Evolutionary conservation across 2,329 filamentous ascomycete species (phyloP).

Genomic region (Alternaria panax): DNA sequence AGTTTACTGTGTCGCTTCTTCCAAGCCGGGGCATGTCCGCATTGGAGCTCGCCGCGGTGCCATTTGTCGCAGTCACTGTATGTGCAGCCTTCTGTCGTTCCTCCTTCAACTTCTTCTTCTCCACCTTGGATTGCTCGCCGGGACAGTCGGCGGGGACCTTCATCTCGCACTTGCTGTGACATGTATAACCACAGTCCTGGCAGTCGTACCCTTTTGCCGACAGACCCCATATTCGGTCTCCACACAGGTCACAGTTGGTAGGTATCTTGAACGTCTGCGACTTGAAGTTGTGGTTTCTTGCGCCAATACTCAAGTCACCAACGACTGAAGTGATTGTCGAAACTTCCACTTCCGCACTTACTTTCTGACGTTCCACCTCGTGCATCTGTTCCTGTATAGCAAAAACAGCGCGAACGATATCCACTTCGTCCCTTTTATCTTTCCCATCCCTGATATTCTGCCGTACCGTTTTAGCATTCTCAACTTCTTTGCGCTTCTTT

Average conservation of each 20-base stretch:
- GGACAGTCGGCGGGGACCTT: constrained; percentile 97
- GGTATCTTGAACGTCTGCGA: constrained; percentile 99
- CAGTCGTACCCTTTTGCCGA: constrained; percentile 97
- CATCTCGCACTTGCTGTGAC: constrained; percentile 98
- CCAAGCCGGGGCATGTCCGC: constrained; percentile 73
- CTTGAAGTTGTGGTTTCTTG: constrained; percentile 97
- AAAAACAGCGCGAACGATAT: constrained; percentile 84
- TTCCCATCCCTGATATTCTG: constrained; percentile 80
- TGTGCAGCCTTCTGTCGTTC: constrained; percentile 83
- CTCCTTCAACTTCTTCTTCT: constrained; percentile 90
- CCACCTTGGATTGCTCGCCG: constrained; percentile 91
- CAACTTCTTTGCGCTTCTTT: constrained; percentile 84
- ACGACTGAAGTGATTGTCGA: constrained; percentile 90
- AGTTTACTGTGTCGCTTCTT: constrained; percentile 88
- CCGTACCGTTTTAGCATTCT: constrained; percentile 75
- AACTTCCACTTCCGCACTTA: constrained; percentile 92
- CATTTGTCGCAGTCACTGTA: constrained; percentile 56
- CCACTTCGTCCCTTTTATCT: constrained; percentile 88
- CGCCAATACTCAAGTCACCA: constrained; percentile 89
- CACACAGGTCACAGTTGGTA: constrained; percentile 96
- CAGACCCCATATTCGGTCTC: constrained; percentile 95
- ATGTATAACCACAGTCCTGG: constrained; percentile 95
- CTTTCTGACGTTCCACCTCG: constrained; percentile 79
- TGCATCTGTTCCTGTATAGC: constrained; percentile 84
- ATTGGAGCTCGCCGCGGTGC: constrained; percentile 57